Evolutionary conservation across 2,329 filamentous ascomycete species (phyloP), one percentile per base, ranked within the genome.

Genomic region (Gremmenia infestans): DNA sequence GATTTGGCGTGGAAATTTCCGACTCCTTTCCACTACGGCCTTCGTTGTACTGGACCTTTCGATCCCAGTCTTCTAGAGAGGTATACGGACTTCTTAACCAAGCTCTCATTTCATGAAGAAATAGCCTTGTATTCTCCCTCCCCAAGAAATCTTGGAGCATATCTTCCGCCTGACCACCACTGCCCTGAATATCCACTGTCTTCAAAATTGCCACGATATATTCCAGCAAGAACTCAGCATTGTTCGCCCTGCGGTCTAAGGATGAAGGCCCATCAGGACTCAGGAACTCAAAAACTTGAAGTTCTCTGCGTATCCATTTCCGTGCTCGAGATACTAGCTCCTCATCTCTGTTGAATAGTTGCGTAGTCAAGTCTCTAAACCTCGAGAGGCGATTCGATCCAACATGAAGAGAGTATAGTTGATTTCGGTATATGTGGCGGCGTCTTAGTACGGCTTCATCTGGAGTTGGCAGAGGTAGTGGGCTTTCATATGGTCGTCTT

Each of bases 161-260:
- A 43, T 89, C 84, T 68, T 94, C 89, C 0, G 91, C 90, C 64
- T 89, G 83, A 0, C 91, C 91, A 40, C 81, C 80, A 59, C 87
- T 89, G 4, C 84, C 88, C 71, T 91, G 91, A 4, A 92, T 78
- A 66, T 96, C 91, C 15, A 94, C 83, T 0, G 85, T 89, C 69
- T 89, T 92, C 56, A 97, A 73, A 22, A 97, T 88, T 9, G 88
- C 87, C 42, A 97, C 73, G 52, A 96, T 83, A 69, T 95, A 96
- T 66, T 95, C 89, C 9, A 97, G 79, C 11, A 97, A 72, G 60
- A 92, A 96, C 67, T 96, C 91, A 7, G 87, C 82, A 65, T 92
- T 93, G 62, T 82, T 86, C 5, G 80, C 80, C 42, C 82, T 73
- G 39, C 80, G 74, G 49, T 68, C 70, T 2, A 56, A 53, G 25